These are phyloP conservation scores for Plenodomus biglobosus DNA, from an alignment of 2,329 filamentous ascomycete genomes.

Conservation along the genomic window DNA sequence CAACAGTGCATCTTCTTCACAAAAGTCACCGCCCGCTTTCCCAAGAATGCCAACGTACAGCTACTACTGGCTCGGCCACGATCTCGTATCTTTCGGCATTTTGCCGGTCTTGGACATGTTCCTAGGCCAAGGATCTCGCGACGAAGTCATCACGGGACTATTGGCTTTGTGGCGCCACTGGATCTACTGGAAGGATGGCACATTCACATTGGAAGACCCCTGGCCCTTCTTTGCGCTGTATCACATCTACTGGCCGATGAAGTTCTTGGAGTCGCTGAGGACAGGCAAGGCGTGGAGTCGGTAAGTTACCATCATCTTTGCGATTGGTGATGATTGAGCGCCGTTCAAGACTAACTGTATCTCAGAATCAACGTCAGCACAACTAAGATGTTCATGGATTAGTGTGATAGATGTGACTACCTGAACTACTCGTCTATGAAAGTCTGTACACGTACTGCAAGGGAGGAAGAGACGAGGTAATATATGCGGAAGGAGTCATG, in stretches of 20 bases:
- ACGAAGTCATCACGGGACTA: constrained; percentile 27
- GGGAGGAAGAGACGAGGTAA: too few relatives aligned
- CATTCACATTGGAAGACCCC: constrained; percentile 53
- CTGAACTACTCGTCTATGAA: background rate
- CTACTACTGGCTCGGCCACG: constrained; percentile 70
- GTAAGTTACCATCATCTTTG: too few relatives aligned
- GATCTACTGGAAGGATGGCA: constrained; percentile 54
- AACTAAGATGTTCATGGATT: constrained; percentile 62
- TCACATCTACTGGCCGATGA: constrained; percentile 56
- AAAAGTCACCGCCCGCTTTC: constrained; percentile 14
- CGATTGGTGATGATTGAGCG: too few relatives aligned
- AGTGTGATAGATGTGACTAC: background rate
- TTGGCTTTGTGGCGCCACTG: constrained; percentile 47
- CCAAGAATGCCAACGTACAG: constrained; percentile 24
- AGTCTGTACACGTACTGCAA: constrained; percentile 1
- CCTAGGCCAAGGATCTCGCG: constrained; percentile 17
- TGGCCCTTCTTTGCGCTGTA: constrained; percentile 55
- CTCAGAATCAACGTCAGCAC: constrained; percentile 69
- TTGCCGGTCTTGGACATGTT: constrained; percentile 37
- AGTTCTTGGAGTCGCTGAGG: constrained; percentile 53
- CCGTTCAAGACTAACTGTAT: too few relatives aligned
- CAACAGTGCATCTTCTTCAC: constrained; percentile 15
- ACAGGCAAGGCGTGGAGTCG: constrained; percentile 58
- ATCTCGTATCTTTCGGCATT: constrained; percentile 57
- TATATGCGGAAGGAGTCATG: too few relatives aligned